Percentiles rank a stretch among this genome's conserved stretches.
These are phyloP conservation scores for Graphium sp. DNA, from an alignment of 2,329 filamentous ascomycete species.

Conservation along the genomic window DNA sequence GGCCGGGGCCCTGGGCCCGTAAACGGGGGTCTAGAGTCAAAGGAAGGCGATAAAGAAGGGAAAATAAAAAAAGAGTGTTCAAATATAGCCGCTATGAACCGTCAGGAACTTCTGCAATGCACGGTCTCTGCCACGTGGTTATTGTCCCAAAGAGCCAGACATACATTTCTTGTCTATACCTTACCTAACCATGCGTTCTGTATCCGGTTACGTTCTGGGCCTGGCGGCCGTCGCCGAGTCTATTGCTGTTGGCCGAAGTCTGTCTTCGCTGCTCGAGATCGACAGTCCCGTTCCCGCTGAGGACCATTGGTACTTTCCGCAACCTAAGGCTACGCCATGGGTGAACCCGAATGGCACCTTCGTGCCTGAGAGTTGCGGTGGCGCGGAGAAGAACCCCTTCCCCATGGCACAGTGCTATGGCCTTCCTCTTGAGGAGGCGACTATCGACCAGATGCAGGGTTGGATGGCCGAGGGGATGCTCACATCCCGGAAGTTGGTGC, in stretches of 20 bases:
- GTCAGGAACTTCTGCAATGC: too few species aligned
- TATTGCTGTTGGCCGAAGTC: neutral
- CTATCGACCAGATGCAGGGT: constrained; percentile 48
- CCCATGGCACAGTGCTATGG: constrained; percentile 45
- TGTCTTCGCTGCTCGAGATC: neutral
- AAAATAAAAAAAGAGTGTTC: too few species aligned
- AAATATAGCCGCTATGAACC: too few species aligned
- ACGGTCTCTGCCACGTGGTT: too few species aligned
- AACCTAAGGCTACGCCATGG: neutral
- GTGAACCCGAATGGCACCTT: neutral
- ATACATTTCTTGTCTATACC: too few species aligned
- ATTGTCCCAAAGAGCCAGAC: too few species aligned
- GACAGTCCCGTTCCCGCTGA: neutral
- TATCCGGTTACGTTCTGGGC: too few species aligned
- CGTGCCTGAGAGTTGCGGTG: neutral
- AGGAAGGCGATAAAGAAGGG: too few species aligned
- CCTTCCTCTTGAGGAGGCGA: constrained; percentile 49
- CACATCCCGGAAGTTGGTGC: constrained; percentile 37
- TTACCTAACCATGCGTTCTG: too few species aligned
- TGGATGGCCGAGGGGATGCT: constrained; percentile 35
- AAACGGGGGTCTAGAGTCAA: too few species aligned
- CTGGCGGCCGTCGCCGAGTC: too few species aligned
- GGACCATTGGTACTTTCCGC: neutral
- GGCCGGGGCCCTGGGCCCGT: too few species aligned
- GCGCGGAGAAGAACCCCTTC: constrained; percentile 25